Evolutionary conservation across 192 early-diverging fungal species (phyloP).

Genomic region (Umbelopsis ramanniana): DNA sequence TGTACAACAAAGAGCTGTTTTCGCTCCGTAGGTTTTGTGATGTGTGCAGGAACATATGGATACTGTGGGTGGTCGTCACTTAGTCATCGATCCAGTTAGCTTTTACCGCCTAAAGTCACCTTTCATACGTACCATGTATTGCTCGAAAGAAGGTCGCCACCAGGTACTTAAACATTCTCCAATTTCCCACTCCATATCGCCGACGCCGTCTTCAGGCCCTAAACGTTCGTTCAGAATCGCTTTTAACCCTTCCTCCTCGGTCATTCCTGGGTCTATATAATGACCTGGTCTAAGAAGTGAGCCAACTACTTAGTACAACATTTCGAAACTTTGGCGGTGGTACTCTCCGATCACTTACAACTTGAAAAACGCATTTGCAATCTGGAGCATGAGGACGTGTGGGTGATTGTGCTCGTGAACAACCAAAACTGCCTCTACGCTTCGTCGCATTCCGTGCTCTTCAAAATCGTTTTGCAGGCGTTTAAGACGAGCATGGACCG

Average conservation of each 20-base stretch:
- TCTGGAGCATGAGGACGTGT: conserved; percentile 79
- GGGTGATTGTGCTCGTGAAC: conserved; percentile 83
- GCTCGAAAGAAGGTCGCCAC: conserved; percentile 82
- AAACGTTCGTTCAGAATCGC: conserved; percentile 61
- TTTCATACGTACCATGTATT: conserved; percentile 67
- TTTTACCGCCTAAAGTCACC: not conserved
- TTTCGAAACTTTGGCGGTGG: too few species aligned
- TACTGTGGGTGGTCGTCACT: conserved; percentile 52
- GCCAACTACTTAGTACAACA: not conserved
- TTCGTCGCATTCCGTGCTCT: conserved; percentile 63
- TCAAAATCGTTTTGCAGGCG: conserved; percentile 69
- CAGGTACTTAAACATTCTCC: conserved; percentile 74
- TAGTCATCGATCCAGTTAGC: not conserved
- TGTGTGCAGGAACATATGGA: conserved; percentile 79
- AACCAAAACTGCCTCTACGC: conserved; percentile 75
- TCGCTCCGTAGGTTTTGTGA: conserved; percentile 79
- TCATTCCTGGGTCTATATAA: conserved; percentile 72
- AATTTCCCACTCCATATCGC: conserved; percentile 66
- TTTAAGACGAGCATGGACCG: conserved; percentile 59
- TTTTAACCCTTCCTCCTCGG: conserved; percentile 74
- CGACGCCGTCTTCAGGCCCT: conserved; percentile 39
- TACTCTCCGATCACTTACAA: conserved; percentile 51
- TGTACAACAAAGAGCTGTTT: conserved; percentile 77
- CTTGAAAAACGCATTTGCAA: conserved; percentile 75
- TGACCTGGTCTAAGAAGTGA: conserved; percentile 65